Evolutionary conservation across 2,329 filamentous ascomycete species (phyloP), one percentile per base, ranked within the genome.

Genomic region (Aureobasidium sp.): DNA sequence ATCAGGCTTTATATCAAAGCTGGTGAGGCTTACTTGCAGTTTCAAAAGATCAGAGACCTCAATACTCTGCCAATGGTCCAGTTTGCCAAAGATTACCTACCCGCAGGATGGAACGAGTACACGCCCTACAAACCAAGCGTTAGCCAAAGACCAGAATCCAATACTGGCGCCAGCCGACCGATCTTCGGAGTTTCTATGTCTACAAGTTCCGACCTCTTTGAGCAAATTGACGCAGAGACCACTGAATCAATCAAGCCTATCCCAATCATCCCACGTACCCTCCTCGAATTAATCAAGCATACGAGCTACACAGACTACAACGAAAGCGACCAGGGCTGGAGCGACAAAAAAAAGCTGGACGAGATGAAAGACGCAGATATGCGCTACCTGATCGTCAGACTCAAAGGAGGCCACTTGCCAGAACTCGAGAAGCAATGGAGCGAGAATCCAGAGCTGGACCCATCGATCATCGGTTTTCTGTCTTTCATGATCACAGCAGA

Each of bases 401-500:
- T 49, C 0, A n/a, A 20, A 5, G 25, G 53, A 79, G 78, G 64
- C 12, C 42, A 9, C 2, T n/a, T 9, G 0, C 57, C 57, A 15
- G 45, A 17, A 9, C 1, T 39, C 5, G 45, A 60, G n/a, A 51
- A 49, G 17, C 57, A 34, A 42, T 60, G 57, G 57, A 51, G 36
- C 45, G 31, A 49, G 11, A 45, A 60, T 14, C 4, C 15, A 25
- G 11, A 51, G 1, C 8, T 51, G 20, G 57, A 41, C 11, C 25
- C 31, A 17, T 51, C 53, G 27, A 55, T 71, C 14, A 52, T 67
- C 11, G 73, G 69, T 1, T 75, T 89, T 66, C 78, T 82, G 0
- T 88, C 85, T n/a, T 77, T 89, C 68, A 87, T 89, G 86, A 81
- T 87, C n/a, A 87, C 85, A 1, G 83, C 83, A 69, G 87, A 90